Conservation (phyloP, 2,329 filamentous ascomycete species). For the Pyrenophora teres region DNA sequence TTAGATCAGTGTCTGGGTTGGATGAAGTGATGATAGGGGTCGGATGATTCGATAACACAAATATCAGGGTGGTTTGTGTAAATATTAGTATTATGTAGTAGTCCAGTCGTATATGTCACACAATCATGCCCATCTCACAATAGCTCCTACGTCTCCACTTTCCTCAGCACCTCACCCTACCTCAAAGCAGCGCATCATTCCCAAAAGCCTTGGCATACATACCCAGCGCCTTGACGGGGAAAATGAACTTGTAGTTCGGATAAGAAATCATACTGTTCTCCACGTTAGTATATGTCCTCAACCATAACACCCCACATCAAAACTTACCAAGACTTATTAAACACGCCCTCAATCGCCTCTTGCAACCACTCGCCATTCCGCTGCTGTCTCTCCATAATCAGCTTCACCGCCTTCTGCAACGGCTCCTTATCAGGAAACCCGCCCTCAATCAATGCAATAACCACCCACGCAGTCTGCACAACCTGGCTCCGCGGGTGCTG, state of each 20-base stretch:
- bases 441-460: conserved; percentile 79
- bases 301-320: background rate
- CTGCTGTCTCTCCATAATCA: conserved; percentile 86
- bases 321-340: conserved; percentile 90
- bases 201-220: conserved; percentile 68
- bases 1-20: too few relatives aligned
- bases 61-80: too few relatives aligned
- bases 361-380: conserved; percentile 92
- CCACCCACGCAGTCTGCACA: conserved; percentile 93
- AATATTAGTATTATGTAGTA: too few relatives aligned
- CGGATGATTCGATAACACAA: too few relatives aligned
- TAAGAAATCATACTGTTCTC: conserved; percentile 86
- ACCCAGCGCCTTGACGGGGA: conserved; percentile 90
- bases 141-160: too few relatives aligned
- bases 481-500: conserved; percentile 84
- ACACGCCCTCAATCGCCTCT: conserved; percentile 95
- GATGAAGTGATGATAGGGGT: too few relatives aligned
- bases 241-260: conserved; percentile 98
- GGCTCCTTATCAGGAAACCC: conserved; percentile 75
- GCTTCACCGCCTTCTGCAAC: conserved; percentile 72
- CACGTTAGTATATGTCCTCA: conserved; percentile 11
- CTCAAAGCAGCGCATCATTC: conserved; percentile 29
- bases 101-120: too few relatives aligned
- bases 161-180: background rate
- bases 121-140: too few relatives aligned